A percentile compares a stretch with the other conserved stretches of the same genome.
Conservation (phyloP, 805 yeast species). For the Debaryomyces maramus region DNA sequence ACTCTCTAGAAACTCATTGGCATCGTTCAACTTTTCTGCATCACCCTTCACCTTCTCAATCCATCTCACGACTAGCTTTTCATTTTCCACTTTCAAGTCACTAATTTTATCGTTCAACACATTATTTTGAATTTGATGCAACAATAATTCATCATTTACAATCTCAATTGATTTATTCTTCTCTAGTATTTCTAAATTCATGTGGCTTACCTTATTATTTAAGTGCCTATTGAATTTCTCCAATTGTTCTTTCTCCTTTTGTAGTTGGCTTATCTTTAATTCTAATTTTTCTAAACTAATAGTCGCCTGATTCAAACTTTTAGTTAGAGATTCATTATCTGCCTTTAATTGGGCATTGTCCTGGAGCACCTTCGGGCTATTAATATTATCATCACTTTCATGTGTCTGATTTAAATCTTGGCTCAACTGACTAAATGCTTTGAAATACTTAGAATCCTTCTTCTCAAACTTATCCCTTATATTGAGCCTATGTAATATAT, state of each 20-base stretch:
- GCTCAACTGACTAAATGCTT: conserved; percentile 33
- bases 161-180: conserved; percentile 59
- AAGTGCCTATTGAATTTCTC: conserved; percentile 19
- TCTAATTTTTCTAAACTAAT: conserved; percentile 26
- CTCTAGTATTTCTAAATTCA: conserved; percentile 33
- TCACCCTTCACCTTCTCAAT: conserved; percentile 47
- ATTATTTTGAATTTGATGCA: conserved; percentile 57
- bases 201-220: conserved; percentile 18
- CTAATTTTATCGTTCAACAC: conserved; percentile 39
- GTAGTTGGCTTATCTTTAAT: conserved; percentile 9
- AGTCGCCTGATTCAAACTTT: conserved; percentile 25
- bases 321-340: conserved; percentile 23
- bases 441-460: conserved; percentile 29
- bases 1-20: conserved; percentile 30
- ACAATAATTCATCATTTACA: conserved; percentile 67
- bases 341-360: conserved; percentile 19
- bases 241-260: conserved; percentile 13
- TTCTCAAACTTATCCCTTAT: conserved; percentile 34
- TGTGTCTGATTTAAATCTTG: conserved; percentile 11
- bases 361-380: conserved; percentile 7
- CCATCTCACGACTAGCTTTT: conserved; percentile 48
- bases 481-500: conserved; percentile 23
- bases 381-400: conserved; percentile 3
- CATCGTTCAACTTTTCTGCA: conserved; percentile 59
- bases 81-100: conserved; percentile 49